Evolutionary conservation across 129 eudicot species (phyloP).

Genomic region (Cynara cardunculus): DNA sequence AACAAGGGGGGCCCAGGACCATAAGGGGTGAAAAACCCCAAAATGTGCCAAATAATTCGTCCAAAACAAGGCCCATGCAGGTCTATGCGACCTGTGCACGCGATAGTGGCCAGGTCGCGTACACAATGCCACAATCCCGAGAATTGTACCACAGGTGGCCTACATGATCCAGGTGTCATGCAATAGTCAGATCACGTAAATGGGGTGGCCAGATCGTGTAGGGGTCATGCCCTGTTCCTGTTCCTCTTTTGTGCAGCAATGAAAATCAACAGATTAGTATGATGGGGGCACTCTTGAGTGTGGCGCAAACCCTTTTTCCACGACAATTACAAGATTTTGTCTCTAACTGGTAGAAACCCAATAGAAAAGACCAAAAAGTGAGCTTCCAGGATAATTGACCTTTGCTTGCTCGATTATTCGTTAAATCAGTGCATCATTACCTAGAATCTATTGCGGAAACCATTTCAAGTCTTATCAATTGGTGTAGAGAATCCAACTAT

Average conservation of each 20-base stretch:
- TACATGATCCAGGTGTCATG: not conserved
- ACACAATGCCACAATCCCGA: not conserved
- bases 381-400: not conserved
- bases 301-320: not conserved
- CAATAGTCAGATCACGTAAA: not conserved
- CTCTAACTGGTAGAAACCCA: not conserved
- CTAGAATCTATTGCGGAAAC: not conserved
- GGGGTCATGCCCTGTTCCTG: too few species aligned
- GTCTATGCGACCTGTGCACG: not conserved
- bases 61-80: not conserved
- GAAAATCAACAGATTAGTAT: not conserved
- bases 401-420: not conserved
- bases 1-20: not conserved
- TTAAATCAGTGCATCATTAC: not conserved
- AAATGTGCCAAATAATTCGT: not conserved
- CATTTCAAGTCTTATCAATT: not conserved
- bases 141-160: not conserved
- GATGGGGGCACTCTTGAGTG: not conserved
- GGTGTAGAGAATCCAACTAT: not conserved
- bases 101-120: not conserved
- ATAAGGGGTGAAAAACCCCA: not conserved
- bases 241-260: not conserved
- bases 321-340: not conserved
- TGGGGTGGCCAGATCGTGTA: too few species aligned
- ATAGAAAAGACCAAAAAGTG: not conserved